phyloP scores from a whole-genome alignment of 2,329 filamentous ascomycete genomes.

The Trichoderma simmonsii region DNA sequence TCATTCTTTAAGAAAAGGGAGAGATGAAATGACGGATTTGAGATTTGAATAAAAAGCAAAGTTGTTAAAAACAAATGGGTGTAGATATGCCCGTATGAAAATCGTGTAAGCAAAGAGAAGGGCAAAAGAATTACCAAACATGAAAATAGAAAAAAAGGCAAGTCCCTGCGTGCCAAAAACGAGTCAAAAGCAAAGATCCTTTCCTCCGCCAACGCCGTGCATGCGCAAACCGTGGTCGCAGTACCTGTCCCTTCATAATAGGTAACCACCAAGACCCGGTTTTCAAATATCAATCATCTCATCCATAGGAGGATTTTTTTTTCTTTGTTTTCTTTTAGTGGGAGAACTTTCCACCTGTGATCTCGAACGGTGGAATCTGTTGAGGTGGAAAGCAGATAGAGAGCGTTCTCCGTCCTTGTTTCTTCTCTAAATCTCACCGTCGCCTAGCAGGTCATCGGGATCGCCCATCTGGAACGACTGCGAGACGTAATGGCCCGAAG shows the following conservation, averaged over 20 bases:
- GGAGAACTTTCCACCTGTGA: background rate
- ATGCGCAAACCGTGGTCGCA: background rate
- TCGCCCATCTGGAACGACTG: background rate
- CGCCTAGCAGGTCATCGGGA: slow-evolving; percentile 21
- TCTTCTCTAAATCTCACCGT: slow-evolving; percentile 37
- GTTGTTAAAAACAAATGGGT: background rate
- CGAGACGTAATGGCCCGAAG: slow-evolving; percentile 5
- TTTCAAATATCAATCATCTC: background rate
- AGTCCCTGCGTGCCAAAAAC: background rate
- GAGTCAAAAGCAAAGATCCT: background rate
- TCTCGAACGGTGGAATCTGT: background rate
- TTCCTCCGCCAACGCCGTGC: slow-evolving; percentile 5
- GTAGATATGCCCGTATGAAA: background rate
- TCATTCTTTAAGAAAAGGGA: background rate
- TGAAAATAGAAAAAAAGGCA: background rate
- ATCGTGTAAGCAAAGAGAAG: background rate
- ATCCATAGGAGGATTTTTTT: background rate
- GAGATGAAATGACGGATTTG: background rate
- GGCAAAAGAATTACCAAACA: background rate
- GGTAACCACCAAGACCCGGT: background rate
- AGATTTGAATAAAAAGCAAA: background rate
- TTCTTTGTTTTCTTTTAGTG: background rate
- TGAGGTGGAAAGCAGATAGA: background rate
- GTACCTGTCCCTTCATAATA: background rate
- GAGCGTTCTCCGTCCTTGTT: background rate